Evolutionary conservation across 768 basidiomycete genomes (phyloP).

Genomic region (Mycena olivaceomarginata): DNA sequence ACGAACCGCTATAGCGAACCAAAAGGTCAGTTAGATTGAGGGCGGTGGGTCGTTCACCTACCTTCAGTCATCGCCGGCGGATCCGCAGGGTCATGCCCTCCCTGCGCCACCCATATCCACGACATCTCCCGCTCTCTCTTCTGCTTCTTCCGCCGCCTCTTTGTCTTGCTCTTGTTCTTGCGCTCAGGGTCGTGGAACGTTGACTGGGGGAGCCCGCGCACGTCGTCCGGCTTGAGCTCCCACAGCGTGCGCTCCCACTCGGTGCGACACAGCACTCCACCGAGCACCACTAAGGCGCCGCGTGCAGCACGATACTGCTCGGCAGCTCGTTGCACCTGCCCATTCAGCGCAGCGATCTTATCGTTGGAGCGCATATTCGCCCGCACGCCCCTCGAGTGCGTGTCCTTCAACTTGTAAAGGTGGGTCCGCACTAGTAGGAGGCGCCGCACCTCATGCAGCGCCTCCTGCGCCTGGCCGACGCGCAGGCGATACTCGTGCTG

Average conservation of each 20-base stretch:
- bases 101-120: slow-evolving; percentile 9
- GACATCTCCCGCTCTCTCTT: background rate
- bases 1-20: slow-evolving; percentile 11
- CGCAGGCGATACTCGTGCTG: slow-evolving; percentile 14
- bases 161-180: background rate
- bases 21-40: too few relatives aligned
- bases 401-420: slow-evolving; percentile 12
- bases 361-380: too few relatives aligned
- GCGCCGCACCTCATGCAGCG: slow-evolving; percentile 39
- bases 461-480: slow-evolving; percentile 32
- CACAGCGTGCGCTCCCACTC: slow-evolving; percentile 45
- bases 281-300: slow-evolving; percentile 8
- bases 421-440: background rate
- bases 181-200: slow-evolving; percentile 6
- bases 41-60: background rate
- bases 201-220: slow-evolving; percentile 15
- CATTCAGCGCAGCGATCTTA: slow-evolving; percentile 12
- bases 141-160: background rate
- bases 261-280: slow-evolving; percentile 34
- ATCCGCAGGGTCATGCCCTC: background rate
- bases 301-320: background rate
- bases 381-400: too few relatives aligned
- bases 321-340: background rate
- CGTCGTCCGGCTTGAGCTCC: slow-evolving; percentile 31
- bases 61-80: background rate